Evolutionary conservation across 257 asterid species (phyloP).

Genomic region (Hygrophila difformis): DNA sequence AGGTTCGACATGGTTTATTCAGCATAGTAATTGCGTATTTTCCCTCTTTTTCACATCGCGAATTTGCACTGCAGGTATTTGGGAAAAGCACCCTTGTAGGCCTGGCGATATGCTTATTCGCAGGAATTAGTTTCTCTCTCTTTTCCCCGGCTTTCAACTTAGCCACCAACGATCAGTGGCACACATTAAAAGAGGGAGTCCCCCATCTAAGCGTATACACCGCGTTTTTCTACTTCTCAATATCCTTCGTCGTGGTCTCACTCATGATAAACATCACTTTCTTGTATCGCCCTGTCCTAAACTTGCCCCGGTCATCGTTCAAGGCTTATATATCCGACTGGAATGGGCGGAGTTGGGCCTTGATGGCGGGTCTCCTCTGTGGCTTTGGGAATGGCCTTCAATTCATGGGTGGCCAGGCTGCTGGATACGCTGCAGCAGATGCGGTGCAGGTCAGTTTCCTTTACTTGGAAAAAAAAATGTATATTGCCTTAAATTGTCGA

Average conservation of each 20-base stretch:
- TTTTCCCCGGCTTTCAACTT: constrained; percentile 51
- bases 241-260: constrained; percentile 32
- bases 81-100: constrained; percentile 39
- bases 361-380: constrained; percentile 32
- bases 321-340: constrained; percentile 27
- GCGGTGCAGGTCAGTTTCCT: constrained; percentile 39
- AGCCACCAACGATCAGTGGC: constrained; percentile 46
- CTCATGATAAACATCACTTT: constrained; percentile 22
- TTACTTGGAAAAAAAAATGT: too few species aligned
- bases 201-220: constrained; percentile 34
- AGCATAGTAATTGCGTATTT: not conserved
- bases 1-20: too few species aligned
- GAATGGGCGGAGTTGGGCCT: constrained; percentile 33
- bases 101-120: constrained; percentile 35
- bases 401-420: constrained; percentile 57
- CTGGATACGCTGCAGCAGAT: constrained; percentile 55
- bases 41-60: not conserved
- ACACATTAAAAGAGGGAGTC: constrained; percentile 22
- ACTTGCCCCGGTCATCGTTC: constrained; percentile 39
- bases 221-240: constrained; percentile 51
- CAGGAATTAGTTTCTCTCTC: constrained; percentile 31
- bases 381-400: constrained; percentile 49
- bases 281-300: constrained; percentile 33
- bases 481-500: not conserved
- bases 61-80: constrained; percentile 18